These are phyloP conservation scores for Vigna radiata DNA, from an alignment of 306 rosid species.

Conservation along the genomic window DNA sequence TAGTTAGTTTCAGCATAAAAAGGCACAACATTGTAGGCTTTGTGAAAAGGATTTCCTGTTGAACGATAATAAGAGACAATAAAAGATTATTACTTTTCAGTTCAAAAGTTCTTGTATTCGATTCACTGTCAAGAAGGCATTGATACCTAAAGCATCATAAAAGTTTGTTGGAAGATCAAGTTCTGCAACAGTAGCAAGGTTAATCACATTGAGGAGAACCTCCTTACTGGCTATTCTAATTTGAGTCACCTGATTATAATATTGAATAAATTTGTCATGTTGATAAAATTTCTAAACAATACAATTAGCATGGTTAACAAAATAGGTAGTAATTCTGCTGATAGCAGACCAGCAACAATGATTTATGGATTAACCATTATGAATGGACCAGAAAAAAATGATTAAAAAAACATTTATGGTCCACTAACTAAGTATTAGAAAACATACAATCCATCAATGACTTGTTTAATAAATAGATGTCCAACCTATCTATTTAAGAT, in stretches of 20 bases:
- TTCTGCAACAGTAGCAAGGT: constrained; percentile 81
- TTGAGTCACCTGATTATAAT: constrained; percentile 80
- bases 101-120: constrained; percentile 34
- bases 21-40: constrained; percentile 67
- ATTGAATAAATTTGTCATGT: constrained; percentile 25
- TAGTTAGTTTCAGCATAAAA: constrained; percentile 68
- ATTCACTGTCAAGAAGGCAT: constrained; percentile 32
- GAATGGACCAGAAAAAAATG: constrained; percentile 18
- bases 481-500: constrained; percentile 1
- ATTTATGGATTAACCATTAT: neutral
- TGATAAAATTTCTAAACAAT: constrained; percentile 36
- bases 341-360: neutral
- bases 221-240: constrained; percentile 71
- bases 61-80: constrained; percentile 43
- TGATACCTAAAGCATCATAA: constrained; percentile 75
- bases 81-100: constrained; percentile 38
- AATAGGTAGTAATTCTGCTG: constrained; percentile 14
- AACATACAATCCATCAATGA: neutral
- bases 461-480: neutral
- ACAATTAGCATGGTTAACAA: constrained; percentile 21
- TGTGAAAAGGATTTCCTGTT: constrained; percentile 86
- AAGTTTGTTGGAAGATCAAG: constrained; percentile 71
- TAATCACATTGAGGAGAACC: constrained; percentile 60
- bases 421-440: neutral
- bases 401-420: constrained; percentile 12